A percentile compares a stretch with the other conserved stretches of the same genome.
phyloP scores from a whole-genome alignment of 1,139 yeast species.

The Citeromyces hawaiiensis region DNA sequence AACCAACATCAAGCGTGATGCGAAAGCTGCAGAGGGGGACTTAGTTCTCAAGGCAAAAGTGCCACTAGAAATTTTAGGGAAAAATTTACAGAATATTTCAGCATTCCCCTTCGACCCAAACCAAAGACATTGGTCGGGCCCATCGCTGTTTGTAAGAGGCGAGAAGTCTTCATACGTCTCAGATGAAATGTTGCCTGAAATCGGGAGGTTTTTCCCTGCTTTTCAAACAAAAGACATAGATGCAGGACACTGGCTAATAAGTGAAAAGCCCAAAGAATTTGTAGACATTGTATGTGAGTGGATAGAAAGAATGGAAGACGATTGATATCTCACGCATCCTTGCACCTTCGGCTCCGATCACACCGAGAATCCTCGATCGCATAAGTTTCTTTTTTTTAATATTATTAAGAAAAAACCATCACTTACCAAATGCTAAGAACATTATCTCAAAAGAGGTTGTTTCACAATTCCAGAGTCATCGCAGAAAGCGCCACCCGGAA shows the following conservation, averaged over 20 bases:
- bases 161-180: constrained; percentile 67
- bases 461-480: constrained; percentile 14
- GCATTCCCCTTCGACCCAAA: constrained; percentile 65
- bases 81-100: constrained; percentile 51
- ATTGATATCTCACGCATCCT: background rate
- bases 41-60: constrained; percentile 21
- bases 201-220: constrained; percentile 69
- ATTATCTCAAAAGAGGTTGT: constrained; percentile 14
- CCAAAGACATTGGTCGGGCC: constrained; percentile 49
- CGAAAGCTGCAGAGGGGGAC: constrained; percentile 7
- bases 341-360: constrained; percentile 1
- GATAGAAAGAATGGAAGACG: constrained; percentile 15
- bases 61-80: constrained; percentile 58
- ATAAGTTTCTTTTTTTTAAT: background rate
- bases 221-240: constrained; percentile 64
- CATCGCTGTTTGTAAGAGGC: constrained; percentile 73
- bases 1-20: constrained; percentile 44
- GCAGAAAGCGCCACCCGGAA: constrained; percentile 11
- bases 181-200: constrained; percentile 66
- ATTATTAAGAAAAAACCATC: background rate
- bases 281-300: constrained; percentile 42
- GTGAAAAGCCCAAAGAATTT: constrained; percentile 67
- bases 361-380: background rate
- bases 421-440: constrained; percentile 12
- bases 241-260: constrained; percentile 86